Evolutionary conservation across 371 early-diverging fungal species (phyloP), one percentile per base, ranked within the genome.

Genomic region (Dichotomocladium elegans): DNA sequence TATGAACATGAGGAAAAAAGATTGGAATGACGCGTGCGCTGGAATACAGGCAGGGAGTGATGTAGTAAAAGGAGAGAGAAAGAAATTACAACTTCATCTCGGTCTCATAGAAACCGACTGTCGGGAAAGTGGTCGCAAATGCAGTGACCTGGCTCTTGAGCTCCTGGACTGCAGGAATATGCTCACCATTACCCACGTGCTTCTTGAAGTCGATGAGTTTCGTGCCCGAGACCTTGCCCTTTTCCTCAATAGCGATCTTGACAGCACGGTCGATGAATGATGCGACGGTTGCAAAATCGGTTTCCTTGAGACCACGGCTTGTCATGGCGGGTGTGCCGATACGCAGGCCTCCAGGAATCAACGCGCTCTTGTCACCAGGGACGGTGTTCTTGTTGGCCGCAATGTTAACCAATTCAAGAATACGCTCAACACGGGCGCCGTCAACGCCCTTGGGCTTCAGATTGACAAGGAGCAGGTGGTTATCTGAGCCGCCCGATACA

Each of bases 341-440:
- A 60, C 99, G 87, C 54, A 99, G 82, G 52, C 99, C 99, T 50
- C 94, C 90, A 19, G 99, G 99, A 28, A 92, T 83, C 64, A 99
- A 76, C 4, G 98, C 98, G 30, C 87, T 87, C 70, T 87, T 93
- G 75, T 99, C 99, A 30, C 95, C 94, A 10, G 96, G 96, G 15
- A 99, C 93, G 0, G 98, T 96, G 85, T 99, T 99, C 83, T 99
- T 99, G 87, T 99, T 99, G 37, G 94, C 85, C 1, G 95, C 92
- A 64, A 99, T 93, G 69, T 96, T 96, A 63, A 83, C 92, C 48
- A 95, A 72, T 70, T 98, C 98, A 43, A 94, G 72, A 22, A 98
- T 77, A 51, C 94, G 86, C 78, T 98, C 97, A 3, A 94, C 92
- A 49, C 95, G 89, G 4, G 96, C 93, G 53, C 98, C 98, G 60